Base-by-base conservation (phyloP, 1,284 basidiomycete genomes). In the Cryptococcus floricola region DNA sequence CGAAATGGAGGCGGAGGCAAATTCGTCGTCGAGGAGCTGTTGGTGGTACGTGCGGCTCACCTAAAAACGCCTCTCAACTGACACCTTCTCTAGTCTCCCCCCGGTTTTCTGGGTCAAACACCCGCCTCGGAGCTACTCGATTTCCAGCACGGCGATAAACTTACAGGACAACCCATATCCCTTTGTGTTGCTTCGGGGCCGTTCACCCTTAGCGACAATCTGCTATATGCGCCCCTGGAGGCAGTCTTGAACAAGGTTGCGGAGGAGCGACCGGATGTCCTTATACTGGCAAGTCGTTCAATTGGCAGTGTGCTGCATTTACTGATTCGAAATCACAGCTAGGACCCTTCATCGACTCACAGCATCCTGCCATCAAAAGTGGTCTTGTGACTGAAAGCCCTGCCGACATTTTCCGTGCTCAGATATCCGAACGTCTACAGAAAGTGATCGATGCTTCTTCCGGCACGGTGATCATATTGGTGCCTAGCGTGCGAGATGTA, bases 1-100 rank as follows among this genome's bases (percentile, higher is more conserved):
- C 84, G 84, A 67, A 98, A 98, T 73, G 93, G 92, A 2, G 91
- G 91, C 1, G 93, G 90, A 5, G 86, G 85, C 2, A 85, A 84
- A 73, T 98, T 97, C 71, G 81, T 85, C 14, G 93, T 88, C 0
- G 84, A 85, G 27, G 92, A 98, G 69, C 81, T 97, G 13, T 75
- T 97, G 39, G 80, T 87, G 65, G 92, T 88, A 80, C 71, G 70
- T 69, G 27, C 41, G 6, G 10, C 10, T 34, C 10, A 10, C 31
- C 31, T 13, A 18, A 34, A n/a, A 19, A 5, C 10, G 31, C 27
- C 34, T 16, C 18, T 39, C 19, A 13, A 34, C 8, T 28, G n/a
- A n/a, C 10, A 39, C 39, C 23, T 38, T 38, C 42, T 3, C 4
- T 58, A 80, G 78, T 71, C 80, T 44, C 77, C 78, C 4, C 77